Evolutionary conservation across 2,329 filamentous ascomycete genomes (phyloP), one percentile per base, ranked within the genome.

Genomic region (Colletotrichum paranaense): DNA sequence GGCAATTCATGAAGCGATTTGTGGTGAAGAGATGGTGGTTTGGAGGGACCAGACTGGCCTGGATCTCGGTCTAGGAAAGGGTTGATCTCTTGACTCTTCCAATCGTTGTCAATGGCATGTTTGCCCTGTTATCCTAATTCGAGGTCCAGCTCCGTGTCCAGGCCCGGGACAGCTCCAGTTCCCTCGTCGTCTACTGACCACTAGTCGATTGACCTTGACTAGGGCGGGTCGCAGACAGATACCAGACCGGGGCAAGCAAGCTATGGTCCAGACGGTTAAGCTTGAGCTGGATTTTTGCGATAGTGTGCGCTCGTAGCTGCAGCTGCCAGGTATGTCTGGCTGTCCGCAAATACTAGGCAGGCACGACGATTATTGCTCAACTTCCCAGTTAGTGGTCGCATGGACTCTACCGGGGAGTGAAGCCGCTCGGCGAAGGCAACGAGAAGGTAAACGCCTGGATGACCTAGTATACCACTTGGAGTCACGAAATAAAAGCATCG

Each of bases 191-290:
- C 62, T 67, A 24, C 58, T 72, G 65, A 52, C 52, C 35, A 68
- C 19, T 28, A 19, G 19, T 62, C 63, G 55, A 24, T 56, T 56
- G 56, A 28, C 49, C 60, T 71, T 30, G 52, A 16, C 22, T 35
- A 55, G 35, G 56, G 67, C 60, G 55, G 66, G 66, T 60, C 70
- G 70, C 55, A 60, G 35, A 56, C 42, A 62, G 32, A 60, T 73
- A 28, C 60, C 55, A 64, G 56, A 57, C 67, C 55, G 22, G 38
- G 60, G 38, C 66, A 69, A 59, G 65, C 26, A 22, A 63, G 52
- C 46, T 42, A 30, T 52, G 52, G 30, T 46, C 32, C n/a, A 32
- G 42, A 49, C 11, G 30, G n/a, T 49, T n/a, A 38, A 7, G 32
- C 30, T 35, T 30, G 32, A 57, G 55, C 55, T 32, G 16, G 55